These are phyloP conservation scores for Hypoxylon sp. DNA, from an alignment of 2,329 filamentous ascomycete species.

Conservation along the genomic window DNA sequence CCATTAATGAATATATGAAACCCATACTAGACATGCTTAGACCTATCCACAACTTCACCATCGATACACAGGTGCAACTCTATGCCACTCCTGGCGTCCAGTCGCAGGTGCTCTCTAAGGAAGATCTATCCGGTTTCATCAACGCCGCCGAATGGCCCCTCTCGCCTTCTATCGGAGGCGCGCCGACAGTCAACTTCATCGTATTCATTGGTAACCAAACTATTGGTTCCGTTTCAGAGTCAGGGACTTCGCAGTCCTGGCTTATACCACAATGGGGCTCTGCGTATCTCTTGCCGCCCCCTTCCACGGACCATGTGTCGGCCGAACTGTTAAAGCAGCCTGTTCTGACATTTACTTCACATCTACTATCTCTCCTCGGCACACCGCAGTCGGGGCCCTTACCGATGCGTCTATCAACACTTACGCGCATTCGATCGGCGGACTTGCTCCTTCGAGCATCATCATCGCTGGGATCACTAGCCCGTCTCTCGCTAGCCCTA, in stretches of 20 bases:
- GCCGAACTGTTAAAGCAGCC: constrained; percentile 78
- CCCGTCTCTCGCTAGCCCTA: constrained; percentile 84
- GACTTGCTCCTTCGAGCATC: constrained; percentile 89
- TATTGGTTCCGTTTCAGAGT: constrained; percentile 64
- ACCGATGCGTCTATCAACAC: constrained; percentile 83
- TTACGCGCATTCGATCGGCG: constrained; percentile 86
- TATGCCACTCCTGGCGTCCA: constrained; percentile 80
- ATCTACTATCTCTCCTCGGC: constrained; percentile 88
- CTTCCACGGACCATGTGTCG: constrained; percentile 65
- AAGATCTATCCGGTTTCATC: constrained; percentile 93
- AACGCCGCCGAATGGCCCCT: constrained; percentile 98
- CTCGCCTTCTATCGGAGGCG: constrained; percentile 90
- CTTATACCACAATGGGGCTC: constrained; percentile 95
- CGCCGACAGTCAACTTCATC: constrained; percentile 96
- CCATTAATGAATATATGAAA: constrained; percentile 82
- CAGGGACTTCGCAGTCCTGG: constrained; percentile 75
- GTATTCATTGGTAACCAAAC: constrained; percentile 87
- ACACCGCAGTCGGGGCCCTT: constrained; percentile 86
- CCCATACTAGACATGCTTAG: constrained; percentile 84
- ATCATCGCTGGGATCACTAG: constrained; percentile 92
- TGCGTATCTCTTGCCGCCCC: constrained; percentile 68
- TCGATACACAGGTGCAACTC: constrained; percentile 95
- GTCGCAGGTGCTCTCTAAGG: constrained; percentile 76
- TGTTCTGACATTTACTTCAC: constrained; percentile 89
- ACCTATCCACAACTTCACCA: constrained; percentile 92